Evolutionary conservation across 345 rosid genomes (phyloP).

Genomic region (Citrus cavaleriei): DNA sequence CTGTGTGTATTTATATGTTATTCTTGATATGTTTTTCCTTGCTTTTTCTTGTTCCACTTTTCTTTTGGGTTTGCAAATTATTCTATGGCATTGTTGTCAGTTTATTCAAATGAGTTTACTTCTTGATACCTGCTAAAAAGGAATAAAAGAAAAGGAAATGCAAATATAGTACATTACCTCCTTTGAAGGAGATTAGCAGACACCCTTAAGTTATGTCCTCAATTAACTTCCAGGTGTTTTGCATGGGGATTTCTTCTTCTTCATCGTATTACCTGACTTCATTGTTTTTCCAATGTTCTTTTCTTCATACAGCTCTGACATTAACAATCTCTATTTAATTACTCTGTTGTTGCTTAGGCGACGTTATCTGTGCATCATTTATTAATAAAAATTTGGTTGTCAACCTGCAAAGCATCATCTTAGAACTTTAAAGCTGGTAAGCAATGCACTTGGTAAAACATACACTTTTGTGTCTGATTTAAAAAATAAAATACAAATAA

Average conservation of each 20-base stretch:
- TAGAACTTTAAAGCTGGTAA: no score
- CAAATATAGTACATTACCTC: not conserved
- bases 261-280: not conserved
- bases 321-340: not conserved
- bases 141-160: not conserved
- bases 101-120: not conserved
- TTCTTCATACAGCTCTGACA: not conserved
- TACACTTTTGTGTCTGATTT: not conserved
- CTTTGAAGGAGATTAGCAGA: not conserved
- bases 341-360: not conserved
- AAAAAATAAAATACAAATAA: no score
- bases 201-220: no score
- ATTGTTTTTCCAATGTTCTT: not conserved
- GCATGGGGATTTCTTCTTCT: not conserved
- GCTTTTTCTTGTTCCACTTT: not conserved
- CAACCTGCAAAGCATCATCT: not conserved
- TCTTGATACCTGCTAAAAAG: not conserved
- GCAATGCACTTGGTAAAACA: not conserved
- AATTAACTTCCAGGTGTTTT: not conserved
- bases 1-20: not conserved
- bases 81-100: not conserved
- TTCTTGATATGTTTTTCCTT: slow-evolving; percentile 1
- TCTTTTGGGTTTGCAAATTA: not conserved
- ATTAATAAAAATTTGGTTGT: not conserved
- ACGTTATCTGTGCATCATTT: not conserved